These are phyloP conservation scores for Tuber calosporum DNA, from an alignment of 495 filamentous ascomycete genomes.

Conservation along the genomic window DNA sequence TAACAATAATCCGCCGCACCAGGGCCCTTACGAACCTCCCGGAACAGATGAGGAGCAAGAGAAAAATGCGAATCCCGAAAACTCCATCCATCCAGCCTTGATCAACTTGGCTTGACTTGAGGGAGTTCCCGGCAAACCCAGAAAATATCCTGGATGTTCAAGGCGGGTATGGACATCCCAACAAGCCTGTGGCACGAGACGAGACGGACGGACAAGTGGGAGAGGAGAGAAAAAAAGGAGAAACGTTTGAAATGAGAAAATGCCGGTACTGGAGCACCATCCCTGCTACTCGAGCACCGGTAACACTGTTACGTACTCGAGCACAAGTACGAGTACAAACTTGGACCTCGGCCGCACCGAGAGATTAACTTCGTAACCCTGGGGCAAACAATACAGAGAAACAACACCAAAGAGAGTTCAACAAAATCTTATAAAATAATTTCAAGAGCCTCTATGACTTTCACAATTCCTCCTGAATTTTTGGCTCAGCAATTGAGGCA, in stretches of 20 bases:
- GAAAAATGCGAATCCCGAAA: neutral
- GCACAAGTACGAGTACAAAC: too few relatives aligned
- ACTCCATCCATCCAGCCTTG: neutral
- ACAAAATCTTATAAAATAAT: too few relatives aligned
- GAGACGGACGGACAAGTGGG: neutral
- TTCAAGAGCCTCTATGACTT: too few relatives aligned
- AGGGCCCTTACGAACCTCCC: neutral
- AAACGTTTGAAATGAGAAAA: neutral
- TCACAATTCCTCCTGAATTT: too few relatives aligned
- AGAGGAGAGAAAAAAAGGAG: neutral
- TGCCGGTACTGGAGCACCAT: neutral
- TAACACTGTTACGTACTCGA: too few relatives aligned
- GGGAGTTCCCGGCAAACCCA: neutral
- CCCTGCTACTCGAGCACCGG: too few relatives aligned
- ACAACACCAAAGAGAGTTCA: too few relatives aligned
- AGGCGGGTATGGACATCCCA: neutral
- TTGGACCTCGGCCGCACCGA: too few relatives aligned
- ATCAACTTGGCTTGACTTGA: neutral
- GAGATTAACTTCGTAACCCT: too few relatives aligned
- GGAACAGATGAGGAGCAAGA: neutral
- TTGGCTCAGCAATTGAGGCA: too few relatives aligned
- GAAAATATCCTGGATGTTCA: neutral
- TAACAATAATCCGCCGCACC: too few relatives aligned
- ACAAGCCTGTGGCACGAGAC: neutral
- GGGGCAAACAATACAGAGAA: too few relatives aligned